These are phyloP conservation scores for Candida dubliniensis DNA, from an alignment of 1,139 yeast species.

Conservation along the genomic window DNA sequence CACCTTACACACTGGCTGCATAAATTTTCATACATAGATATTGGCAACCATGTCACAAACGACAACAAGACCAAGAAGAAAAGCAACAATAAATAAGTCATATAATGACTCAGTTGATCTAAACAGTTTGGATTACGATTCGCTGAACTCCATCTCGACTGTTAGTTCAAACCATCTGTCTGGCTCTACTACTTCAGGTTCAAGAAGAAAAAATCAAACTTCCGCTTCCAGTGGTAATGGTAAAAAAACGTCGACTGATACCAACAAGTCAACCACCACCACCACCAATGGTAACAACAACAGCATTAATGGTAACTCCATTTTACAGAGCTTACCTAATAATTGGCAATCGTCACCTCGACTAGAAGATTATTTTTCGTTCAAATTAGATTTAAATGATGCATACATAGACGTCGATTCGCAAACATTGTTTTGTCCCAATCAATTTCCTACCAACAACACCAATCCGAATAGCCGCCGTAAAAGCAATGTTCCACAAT, in stretches of 20 bases:
- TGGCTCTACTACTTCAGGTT: slow-evolving; percentile 5
- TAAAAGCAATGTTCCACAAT: slow-evolving; percentile 13
- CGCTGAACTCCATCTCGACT: slow-evolving; percentile 8
- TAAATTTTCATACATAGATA: background rate
- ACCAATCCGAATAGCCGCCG: slow-evolving; percentile 7
- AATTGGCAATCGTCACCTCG: slow-evolving; percentile 44
- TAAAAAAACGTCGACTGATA: background rate
- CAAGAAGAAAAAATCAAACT: slow-evolving; percentile 6
- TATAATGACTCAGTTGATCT: slow-evolving; percentile 40
- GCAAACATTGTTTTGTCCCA: slow-evolving; percentile 39
- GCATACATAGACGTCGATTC: slow-evolving; percentile 34
- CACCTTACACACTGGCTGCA: background rate
- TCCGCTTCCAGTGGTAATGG: background rate
- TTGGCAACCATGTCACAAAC: slow-evolving; percentile 20
- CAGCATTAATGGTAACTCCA: slow-evolving; percentile 7
- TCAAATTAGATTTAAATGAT: slow-evolving; percentile 31
- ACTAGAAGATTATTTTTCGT: slow-evolving; percentile 37
- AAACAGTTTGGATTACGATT: slow-evolving; percentile 9
- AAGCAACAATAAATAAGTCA: slow-evolving; percentile 46
- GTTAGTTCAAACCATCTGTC: slow-evolving; percentile 1
- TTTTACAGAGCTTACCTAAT: slow-evolving; percentile 23
- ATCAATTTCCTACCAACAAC: slow-evolving; percentile 20
- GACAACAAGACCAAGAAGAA: slow-evolving; percentile 40
- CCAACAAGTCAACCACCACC: slow-evolving; percentile 5
- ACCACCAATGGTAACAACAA: background rate